Base-by-base conservation (phyloP, 2,329 filamentous ascomycete genomes). In the Claviceps spartinae region DNA sequence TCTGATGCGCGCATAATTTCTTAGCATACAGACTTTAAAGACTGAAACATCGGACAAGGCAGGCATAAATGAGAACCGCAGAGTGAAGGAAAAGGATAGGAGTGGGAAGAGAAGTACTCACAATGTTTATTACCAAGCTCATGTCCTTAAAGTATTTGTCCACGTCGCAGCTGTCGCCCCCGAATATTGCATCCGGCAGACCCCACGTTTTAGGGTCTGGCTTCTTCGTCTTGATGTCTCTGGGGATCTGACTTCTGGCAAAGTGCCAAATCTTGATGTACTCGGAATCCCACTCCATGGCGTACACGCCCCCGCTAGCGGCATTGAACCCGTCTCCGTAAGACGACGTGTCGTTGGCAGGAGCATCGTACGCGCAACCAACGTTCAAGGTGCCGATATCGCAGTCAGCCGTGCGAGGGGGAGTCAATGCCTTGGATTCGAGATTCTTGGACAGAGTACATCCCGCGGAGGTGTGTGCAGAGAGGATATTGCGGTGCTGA, bases 231-330 rank as follows among this genome's bases (percentile, higher is more conserved):
- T 68, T 64, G 48, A 91, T 82, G 61, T 93, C 83, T 0, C 65
- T 61, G 0, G 88, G 88, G 42, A 90, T 77, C 8, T 66, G 63
- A 34, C 67, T 68, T n/a, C 84, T 78, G 1, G 81, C 71, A 66
- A 89, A 94, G 70, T 86, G 86, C 81, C 83, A 94, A 56, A 93
- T 73, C 52, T 76, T 81, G 63, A 94, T 85, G 52, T 75, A 77
- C 1, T 77, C 67, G 9, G 72, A 68, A 48, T 83, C 83, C 86
- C 87, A 93, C 60, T 84, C 73, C 58, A 84, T 77, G 5, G 81
- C 83, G 58, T 85, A 87, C 3, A 86, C 75, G 30, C 83, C 83
- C n/a, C 84, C 83, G 1, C 75, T 72, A 38, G 65, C 76, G 9
- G 71, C 71, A 62, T 89, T 88, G 70, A 89, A 88, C 0, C 73